Percentiles rank a stretch among this genome's conserved stretches.
Evolutionary conservation across 192 early-diverging fungal genomes (phyloP).

Genomic region (Umbelopsis sp.): DNA sequence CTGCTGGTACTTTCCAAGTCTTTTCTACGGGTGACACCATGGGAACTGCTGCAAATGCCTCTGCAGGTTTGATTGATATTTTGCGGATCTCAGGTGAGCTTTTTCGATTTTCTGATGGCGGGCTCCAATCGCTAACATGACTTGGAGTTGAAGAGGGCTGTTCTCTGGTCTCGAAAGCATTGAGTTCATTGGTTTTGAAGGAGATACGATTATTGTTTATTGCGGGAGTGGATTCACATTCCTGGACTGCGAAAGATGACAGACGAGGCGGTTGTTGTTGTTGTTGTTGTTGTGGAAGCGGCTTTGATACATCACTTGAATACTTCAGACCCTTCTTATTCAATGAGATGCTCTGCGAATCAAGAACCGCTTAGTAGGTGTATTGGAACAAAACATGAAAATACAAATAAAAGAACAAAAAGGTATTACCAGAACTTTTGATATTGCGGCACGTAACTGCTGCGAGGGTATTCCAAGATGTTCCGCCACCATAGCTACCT

Average conservation of each 20-base stretch:
- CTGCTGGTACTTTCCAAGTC: background rate
- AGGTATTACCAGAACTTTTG: constrained; percentile 16
- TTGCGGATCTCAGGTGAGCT: background rate
- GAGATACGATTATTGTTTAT: background rate
- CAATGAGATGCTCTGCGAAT: background rate
- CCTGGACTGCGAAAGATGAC: background rate
- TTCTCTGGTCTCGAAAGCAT: too few relatives aligned
- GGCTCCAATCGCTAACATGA: background rate
- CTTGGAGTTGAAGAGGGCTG: background rate
- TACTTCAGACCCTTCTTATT: background rate
- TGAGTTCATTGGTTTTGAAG: background rate
- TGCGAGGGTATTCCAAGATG: background rate
- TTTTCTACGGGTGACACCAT: too few relatives aligned
- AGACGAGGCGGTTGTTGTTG: background rate
- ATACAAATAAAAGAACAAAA: too few relatives aligned
- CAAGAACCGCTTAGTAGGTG: background rate
- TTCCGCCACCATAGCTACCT: background rate
- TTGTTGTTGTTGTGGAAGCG: background rate
- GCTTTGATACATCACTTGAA: background rate
- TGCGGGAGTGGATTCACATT: background rate
- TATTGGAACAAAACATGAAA: background rate
- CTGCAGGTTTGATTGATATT: background rate
- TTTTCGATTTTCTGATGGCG: background rate
- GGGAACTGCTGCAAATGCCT: too few relatives aligned
- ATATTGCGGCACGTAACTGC: constrained; percentile 2